Evolutionary conservation across 495 filamentous ascomycete genomes (phyloP).

Genomic region (Hypoxylon lienhwacheense): DNA sequence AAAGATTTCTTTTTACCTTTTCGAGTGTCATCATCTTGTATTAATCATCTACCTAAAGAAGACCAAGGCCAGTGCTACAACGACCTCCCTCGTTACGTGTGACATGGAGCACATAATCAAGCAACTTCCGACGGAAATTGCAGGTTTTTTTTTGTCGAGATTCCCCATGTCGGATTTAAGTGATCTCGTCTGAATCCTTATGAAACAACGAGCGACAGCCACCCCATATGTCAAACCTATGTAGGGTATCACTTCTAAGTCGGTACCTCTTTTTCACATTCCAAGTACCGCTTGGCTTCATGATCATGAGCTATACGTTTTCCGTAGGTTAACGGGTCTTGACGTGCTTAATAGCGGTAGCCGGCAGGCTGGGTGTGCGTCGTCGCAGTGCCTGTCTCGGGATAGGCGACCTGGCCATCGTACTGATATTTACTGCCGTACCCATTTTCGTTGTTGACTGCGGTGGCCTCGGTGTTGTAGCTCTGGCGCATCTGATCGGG

Average conservation of each 20-base stretch:
- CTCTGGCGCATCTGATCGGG: slow-evolving; percentile 46
- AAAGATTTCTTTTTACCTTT: too few relatives aligned
- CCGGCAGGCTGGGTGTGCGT: slow-evolving; percentile 28
- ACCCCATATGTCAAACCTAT: slow-evolving; percentile 22
- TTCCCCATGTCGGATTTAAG: too few relatives aligned
- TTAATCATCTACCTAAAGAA: too few relatives aligned
- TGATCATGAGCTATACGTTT: slow-evolving; percentile 13
- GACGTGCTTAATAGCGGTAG: slow-evolving; percentile 19
- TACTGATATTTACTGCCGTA: slow-evolving; percentile 39
- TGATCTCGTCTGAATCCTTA: slow-evolving; percentile 19
- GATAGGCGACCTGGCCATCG: slow-evolving; percentile 36
- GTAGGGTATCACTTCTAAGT: slow-evolving; percentile 31
- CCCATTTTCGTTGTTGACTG: slow-evolving; percentile 31
- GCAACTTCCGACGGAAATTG: too few relatives aligned
- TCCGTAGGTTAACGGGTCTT: not conserved
- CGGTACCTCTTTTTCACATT: slow-evolving; percentile 9
- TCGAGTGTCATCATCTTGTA: too few relatives aligned
- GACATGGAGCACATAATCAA: too few relatives aligned
- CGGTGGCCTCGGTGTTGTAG: slow-evolving; percentile 47
- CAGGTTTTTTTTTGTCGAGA: too few relatives aligned
- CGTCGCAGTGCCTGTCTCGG: slow-evolving; percentile 26
- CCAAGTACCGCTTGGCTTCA: slow-evolving; percentile 1
- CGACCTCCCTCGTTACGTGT: too few relatives aligned
- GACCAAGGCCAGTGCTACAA: too few relatives aligned
- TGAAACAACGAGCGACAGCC: slow-evolving; percentile 18